Evolutionary conservation across 495 filamentous ascomycete genomes (phyloP).

Genomic region (Astrothelium subdiscretum): DNA sequence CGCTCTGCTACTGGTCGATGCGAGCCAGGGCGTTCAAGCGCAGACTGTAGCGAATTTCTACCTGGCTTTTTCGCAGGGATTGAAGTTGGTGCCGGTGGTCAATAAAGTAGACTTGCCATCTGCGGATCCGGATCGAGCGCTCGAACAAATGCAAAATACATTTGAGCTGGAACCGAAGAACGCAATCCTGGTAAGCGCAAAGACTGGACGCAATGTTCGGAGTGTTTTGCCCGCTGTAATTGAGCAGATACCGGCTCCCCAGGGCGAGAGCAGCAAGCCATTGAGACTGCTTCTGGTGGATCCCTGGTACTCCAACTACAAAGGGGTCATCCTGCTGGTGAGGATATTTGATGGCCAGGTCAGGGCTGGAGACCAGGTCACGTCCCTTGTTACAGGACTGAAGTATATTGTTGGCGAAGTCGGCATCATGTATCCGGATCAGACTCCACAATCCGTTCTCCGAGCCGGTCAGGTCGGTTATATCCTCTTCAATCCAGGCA

Average conservation of each 20-base stretch:
- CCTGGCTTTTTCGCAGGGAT: conserved; percentile 81
- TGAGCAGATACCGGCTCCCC: conserved; percentile 68
- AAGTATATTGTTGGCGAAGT: conserved; percentile 93
- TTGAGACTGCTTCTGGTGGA: conserved; percentile 84
- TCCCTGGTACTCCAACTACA: conserved; percentile 95
- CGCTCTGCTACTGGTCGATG: conserved; percentile 85
- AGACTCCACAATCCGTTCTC: conserved; percentile 65
- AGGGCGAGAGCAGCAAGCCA: conserved; percentile 57
- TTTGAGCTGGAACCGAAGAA: conserved; percentile 79
- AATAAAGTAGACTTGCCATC: conserved; percentile 93
- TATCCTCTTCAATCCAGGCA: conserved; percentile 91
- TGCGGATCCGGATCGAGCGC: conserved; percentile 69
- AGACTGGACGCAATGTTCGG: conserved; percentile 80
- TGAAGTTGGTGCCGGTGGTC: conserved; percentile 78
- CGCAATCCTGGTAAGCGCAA: conserved; percentile 82
- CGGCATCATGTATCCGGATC: conserved; percentile 89
- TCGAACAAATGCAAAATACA: conserved; percentile 70
- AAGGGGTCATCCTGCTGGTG: conserved; percentile 84
- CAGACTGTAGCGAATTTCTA: conserved; percentile 98
- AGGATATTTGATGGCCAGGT: conserved; percentile 83
- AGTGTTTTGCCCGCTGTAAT: conserved; percentile 72
- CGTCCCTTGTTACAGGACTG: conserved; percentile 73
- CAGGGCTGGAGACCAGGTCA: conserved; percentile 66
- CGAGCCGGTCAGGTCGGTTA: conserved; percentile 93
- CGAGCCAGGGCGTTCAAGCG: conserved; percentile 82